phyloP scores from a whole-genome alignment of 1,284 basidiomycete species.

The Ceratobasidium sp. region DNA sequence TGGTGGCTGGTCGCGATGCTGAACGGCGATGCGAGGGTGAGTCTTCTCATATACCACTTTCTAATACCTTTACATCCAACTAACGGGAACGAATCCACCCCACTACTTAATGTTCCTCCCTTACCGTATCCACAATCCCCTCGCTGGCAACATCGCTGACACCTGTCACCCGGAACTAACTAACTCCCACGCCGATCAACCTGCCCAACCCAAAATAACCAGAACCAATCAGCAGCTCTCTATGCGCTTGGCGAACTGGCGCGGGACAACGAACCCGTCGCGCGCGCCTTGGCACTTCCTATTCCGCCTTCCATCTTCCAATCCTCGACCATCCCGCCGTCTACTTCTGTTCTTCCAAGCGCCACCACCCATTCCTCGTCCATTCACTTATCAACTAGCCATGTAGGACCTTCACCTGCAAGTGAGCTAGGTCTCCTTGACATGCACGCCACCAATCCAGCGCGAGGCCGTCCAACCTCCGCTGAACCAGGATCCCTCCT shows the following conservation, averaged over 20 bases:
- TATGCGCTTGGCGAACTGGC: slow-evolving; percentile 30
- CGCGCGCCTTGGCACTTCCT: background rate
- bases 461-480: background rate
- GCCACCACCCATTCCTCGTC: too few species aligned
- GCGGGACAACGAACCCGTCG: slow-evolving; percentile 25
- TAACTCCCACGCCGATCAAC: background rate
- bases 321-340: background rate
- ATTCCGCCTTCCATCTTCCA: slow-evolving; percentile 9
- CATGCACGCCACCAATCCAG: background rate
- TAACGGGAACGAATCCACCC: too few species aligned
- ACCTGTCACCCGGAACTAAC: background rate
- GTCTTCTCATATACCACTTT: background rate
- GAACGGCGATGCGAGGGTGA: slow-evolving; percentile 23
- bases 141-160: background rate
- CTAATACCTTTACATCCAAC: background rate
- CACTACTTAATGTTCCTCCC: too few species aligned
- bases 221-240: slow-evolving; percentile 27
- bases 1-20: slow-evolving; percentile 29
- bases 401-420: too few species aligned
- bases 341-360: too few species aligned
- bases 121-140: too few species aligned
- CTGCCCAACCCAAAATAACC: background rate
- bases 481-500: slow-evolving; percentile 2
- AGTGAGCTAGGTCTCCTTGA: background rate
- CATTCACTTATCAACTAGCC: too few species aligned